These are phyloP conservation scores for Choiromyces venosus DNA, from an alignment of 495 filamentous ascomycete species.

Conservation along the genomic window DNA sequence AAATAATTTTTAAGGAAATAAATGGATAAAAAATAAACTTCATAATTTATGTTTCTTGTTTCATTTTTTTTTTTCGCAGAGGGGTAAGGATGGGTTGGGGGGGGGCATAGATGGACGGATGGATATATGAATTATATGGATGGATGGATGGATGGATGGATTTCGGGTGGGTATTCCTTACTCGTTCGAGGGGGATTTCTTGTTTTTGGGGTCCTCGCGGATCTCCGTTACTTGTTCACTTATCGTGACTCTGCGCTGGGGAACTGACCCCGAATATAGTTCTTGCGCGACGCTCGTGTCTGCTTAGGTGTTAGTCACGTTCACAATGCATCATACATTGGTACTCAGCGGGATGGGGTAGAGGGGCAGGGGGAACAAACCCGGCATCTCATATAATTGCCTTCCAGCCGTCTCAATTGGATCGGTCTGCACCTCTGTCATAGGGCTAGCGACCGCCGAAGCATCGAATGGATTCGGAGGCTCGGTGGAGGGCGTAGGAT, in stretches of 20 bases:
- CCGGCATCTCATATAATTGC: slow-evolving; percentile 27
- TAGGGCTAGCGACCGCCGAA: slow-evolving; percentile 14
- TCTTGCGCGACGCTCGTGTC: slow-evolving; percentile 25
- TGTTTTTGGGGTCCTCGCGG: background rate
- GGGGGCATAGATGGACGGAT: background rate
- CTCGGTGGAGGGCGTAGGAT: slow-evolving; percentile 17
- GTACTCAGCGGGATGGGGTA: background rate
- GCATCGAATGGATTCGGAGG: slow-evolving; percentile 18
- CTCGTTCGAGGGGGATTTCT: background rate
- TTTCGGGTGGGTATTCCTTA: background rate
- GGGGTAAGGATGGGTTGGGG: background rate
- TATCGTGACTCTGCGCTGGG: slow-evolving; percentile 21
- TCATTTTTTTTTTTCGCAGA: background rate
- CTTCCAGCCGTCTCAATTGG: slow-evolving; percentile 25
- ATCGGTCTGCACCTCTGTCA: slow-evolving; percentile 4
- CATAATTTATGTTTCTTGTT: background rate
- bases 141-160: background rate
- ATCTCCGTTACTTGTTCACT: slow-evolving; percentile 19
- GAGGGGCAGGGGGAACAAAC: slow-evolving; percentile 10
- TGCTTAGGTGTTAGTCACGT: slow-evolving; percentile 6
- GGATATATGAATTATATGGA: background rate
- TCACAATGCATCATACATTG: background rate
- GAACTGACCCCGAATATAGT: slow-evolving; percentile 14
- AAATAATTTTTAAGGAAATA: background rate
- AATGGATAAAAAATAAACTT: background rate